Evolutionary conservation across 495 filamentous ascomycete genomes (phyloP).

Genomic region (Aspergillus conjunctus): DNA sequence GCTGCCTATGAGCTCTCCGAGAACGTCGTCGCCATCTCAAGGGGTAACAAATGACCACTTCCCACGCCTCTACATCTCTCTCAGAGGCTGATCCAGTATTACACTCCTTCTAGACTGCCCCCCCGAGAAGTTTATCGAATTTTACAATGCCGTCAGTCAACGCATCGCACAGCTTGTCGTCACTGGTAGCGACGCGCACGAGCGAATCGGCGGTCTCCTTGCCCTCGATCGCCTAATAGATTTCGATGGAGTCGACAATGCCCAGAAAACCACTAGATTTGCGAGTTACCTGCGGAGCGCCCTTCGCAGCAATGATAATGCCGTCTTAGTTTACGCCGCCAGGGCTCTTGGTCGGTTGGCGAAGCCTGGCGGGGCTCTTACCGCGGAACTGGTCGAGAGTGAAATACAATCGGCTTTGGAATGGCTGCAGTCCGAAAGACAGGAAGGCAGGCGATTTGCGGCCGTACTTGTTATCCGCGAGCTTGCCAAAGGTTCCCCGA

Average conservation of each 20-base stretch:
- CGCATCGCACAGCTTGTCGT: constrained; percentile 73
- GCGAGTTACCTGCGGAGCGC: constrained; percentile 85
- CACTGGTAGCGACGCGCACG: constrained; percentile 79
- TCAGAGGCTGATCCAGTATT: constrained; percentile 14
- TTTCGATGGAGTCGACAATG: constrained; percentile 92
- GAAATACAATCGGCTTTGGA: constrained; percentile 94
- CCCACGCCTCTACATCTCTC: not conserved
- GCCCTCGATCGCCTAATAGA: constrained; percentile 92
- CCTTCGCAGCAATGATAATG: constrained; percentile 83
- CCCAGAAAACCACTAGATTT: constrained; percentile 91
- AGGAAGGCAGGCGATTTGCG: constrained; percentile 88
- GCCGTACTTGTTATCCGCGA: constrained; percentile 90
- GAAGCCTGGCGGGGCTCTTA: constrained; percentile 88
- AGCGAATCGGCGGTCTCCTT: constrained; percentile 86
- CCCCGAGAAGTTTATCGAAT: constrained; percentile 73
- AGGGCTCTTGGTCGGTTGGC: constrained; percentile 86
- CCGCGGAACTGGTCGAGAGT: constrained; percentile 93
- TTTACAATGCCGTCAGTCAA: constrained; percentile 76
- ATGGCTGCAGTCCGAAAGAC: constrained; percentile 92
- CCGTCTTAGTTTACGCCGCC: constrained; percentile 84
- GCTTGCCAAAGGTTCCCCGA: constrained; percentile 86
- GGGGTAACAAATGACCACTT: constrained; percentile 38
- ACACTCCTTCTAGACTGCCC: constrained; percentile 61
- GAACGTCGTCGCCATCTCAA: constrained; percentile 51
- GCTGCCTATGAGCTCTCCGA: constrained; percentile 57